Percentiles rank a stretch among this genome's conserved stretches.
Conservation (phyloP, 371 early-diverging fungal species). For the Caulochytrium protostelioides region DNA sequence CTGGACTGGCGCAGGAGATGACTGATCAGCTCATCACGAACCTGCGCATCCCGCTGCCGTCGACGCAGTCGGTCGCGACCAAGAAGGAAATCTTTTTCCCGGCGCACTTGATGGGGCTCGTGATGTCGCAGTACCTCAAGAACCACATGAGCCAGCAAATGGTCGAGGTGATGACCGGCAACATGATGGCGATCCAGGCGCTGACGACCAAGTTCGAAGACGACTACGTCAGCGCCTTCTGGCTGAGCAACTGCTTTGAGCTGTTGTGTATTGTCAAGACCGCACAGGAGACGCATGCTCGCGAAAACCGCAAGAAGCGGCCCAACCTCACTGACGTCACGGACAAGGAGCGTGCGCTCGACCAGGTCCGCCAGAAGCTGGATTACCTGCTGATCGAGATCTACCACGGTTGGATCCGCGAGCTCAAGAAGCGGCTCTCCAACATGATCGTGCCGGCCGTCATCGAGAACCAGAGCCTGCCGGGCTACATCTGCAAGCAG, state of each 20-base stretch:
- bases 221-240: conserved; percentile 53
- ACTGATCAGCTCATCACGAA: conserved; percentile 64
- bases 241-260: conserved; percentile 88
- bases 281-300: conserved; percentile 15
- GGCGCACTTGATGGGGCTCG: conserved; percentile 67
- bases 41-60: conserved; percentile 67
- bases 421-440: conserved; percentile 71
- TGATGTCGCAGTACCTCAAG: conserved; percentile 69
- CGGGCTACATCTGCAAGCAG: conserved; percentile 74
- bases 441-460: conserved; percentile 86
- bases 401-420: conserved; percentile 71
- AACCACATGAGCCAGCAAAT: conserved; percentile 58
- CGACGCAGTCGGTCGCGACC: conserved; percentile 51
- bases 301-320: conserved; percentile 5
- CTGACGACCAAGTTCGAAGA: conserved; percentile 38
- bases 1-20: conserved; percentile 61
- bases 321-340: conserved; percentile 4
- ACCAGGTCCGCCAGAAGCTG: conserved; percentile 23
- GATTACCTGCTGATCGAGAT: conserved; percentile 36
- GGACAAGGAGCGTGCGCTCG: conserved; percentile 16
- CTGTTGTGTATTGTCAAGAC: conserved; percentile 35
- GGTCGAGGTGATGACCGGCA: conserved; percentile 53
- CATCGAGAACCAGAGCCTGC: conserved; percentile 73
- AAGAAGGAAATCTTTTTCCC: conserved; percentile 80
- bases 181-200: conserved; percentile 56